Base-by-base conservation (phyloP, 2,329 filamentous ascomycete species). In the Niveomyces coronatus region DNA sequence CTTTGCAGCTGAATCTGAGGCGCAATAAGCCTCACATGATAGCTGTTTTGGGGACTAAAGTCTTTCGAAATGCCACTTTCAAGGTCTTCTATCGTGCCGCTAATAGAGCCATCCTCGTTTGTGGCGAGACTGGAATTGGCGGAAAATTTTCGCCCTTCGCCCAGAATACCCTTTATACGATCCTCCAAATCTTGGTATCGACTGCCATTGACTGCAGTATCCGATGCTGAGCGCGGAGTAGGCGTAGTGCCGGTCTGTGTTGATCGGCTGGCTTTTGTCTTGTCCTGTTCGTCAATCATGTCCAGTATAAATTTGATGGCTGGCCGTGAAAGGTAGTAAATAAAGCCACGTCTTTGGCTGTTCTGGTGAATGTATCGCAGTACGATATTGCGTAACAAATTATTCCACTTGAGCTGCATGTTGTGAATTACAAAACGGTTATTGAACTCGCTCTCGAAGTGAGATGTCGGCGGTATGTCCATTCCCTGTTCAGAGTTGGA, bases 371-470 rank as follows among this genome's bases (percentile, higher is more conserved):
- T 93, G 57, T 98, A 98, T 17, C 91, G 85, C 28, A 98, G 73
- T 35, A 98, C 91, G 51, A 95, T 95, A 54, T 98, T 96, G 42
- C 91, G 79, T 26, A 98, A 64, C 9, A 88, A 76, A 51, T 98
- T 98, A 64, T 94, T 96, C 91, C 91, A 98, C 60, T 98, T 98
- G 41, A 98, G 67, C 53, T 98, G 91, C 55, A 93, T 76, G 51
- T 98, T 98, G 66, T 98, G 91, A 37, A 98, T 83, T 49, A 96
- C 89, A 64, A 98, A 98, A 2, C 91, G 83, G 54, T 98, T 98
- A 56, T 93, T 91, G 67, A 95, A 98, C 55, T 96, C 88, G 57
- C 84, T 94, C 34, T 85, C 80, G 48, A 89, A 89, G 47, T 95
- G 87, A 13, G 83, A 76, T 4, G 80, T 74, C 1, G 81, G 75